phyloP scores from a whole-genome alignment of 768 basidiomycete species.

The Lentinula edodes region DNA sequence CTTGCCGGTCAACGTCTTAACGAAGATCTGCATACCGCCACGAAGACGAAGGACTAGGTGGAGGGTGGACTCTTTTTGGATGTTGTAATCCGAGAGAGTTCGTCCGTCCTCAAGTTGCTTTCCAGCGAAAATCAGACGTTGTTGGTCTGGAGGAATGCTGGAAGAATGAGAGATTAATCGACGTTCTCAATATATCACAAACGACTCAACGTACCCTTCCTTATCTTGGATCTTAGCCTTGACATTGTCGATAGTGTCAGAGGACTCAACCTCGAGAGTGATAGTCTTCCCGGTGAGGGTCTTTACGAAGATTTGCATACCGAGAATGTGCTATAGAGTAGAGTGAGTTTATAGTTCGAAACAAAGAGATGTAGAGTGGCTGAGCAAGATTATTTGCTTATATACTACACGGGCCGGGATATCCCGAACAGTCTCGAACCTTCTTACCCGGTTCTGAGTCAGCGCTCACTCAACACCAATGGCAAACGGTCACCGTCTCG shows the following conservation, averaged over 20 bases:
- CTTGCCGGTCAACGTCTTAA: conserved; percentile 87
- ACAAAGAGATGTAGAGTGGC: background rate
- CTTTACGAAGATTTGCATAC: conserved; percentile 47
- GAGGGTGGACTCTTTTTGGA: conserved; percentile 59
- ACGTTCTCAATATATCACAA: background rate
- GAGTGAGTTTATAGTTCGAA: background rate
- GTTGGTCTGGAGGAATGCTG: conserved; percentile 61
- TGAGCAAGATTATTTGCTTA: background rate
- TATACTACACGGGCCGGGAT: background rate
- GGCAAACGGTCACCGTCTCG: too few species aligned
- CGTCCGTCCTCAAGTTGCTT: conserved; percentile 84
- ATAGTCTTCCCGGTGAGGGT: conserved; percentile 72
- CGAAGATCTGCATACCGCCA: conserved; percentile 76
- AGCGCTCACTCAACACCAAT: too few species aligned
- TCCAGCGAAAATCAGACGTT: conserved; percentile 75
- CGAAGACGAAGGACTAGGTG: conserved; percentile 47
- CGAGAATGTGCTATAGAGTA: conserved; percentile 9
- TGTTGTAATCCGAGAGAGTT: conserved; percentile 65
- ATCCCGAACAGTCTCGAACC: background rate
- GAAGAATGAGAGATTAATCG: background rate
- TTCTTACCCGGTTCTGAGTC: background rate
- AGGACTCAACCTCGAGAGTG: conserved; percentile 68
- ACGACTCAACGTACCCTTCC: conserved; percentile 51
- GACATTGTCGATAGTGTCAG: conserved; percentile 66
- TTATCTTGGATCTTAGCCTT: conserved; percentile 88